A percentile compares a stretch with the other conserved stretches of the same genome.
phyloP scores from a whole-genome alignment of 108 stramenopile genomes.

The Seminavis robusta region DNA sequence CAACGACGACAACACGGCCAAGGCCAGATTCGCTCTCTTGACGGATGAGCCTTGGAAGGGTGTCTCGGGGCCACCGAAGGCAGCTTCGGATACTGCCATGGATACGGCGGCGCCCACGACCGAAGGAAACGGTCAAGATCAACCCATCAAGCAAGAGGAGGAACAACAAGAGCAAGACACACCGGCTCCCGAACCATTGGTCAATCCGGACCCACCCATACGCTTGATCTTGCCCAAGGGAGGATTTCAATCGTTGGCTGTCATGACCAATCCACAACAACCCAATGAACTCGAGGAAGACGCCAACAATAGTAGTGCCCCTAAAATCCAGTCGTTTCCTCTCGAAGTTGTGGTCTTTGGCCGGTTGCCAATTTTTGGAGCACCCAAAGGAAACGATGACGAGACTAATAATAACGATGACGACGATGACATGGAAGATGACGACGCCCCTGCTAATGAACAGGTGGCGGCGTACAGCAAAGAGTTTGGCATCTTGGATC shows the following conservation, averaged over 20 bases:
- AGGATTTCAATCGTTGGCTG: too few relatives aligned
- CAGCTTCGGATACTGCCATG: constrained; percentile 3
- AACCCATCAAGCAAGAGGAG: too few relatives aligned
- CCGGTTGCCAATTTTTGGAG: constrained; percentile 82
- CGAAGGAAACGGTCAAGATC: background rate
- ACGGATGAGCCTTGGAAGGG: constrained; percentile 72
- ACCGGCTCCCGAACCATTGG: constrained; percentile 27
- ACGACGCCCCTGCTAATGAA: constrained; percentile 42
- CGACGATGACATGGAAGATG: constrained; percentile 53
- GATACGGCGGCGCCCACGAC: background rate
- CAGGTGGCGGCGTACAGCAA: constrained; percentile 55
- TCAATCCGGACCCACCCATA: constrained; percentile 32
- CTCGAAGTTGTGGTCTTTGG: constrained; percentile 69
- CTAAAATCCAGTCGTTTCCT: background rate
- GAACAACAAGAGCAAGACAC: too few relatives aligned
- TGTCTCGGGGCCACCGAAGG: constrained; percentile 19
- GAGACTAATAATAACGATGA: constrained; percentile 43
- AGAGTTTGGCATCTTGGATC: constrained; percentile 60
- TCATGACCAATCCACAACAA: too few relatives aligned
- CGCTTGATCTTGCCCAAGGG: constrained; percentile 35
- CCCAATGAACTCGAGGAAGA: background rate
- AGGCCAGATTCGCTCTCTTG: constrained; percentile 51
- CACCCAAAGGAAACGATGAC: constrained; percentile 34
- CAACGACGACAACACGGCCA: constrained; percentile 9
- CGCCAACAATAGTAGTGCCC: background rate